Conservation (phyloP, 148 eudicot species). For the Vaccinium corymbosum region DNA sequence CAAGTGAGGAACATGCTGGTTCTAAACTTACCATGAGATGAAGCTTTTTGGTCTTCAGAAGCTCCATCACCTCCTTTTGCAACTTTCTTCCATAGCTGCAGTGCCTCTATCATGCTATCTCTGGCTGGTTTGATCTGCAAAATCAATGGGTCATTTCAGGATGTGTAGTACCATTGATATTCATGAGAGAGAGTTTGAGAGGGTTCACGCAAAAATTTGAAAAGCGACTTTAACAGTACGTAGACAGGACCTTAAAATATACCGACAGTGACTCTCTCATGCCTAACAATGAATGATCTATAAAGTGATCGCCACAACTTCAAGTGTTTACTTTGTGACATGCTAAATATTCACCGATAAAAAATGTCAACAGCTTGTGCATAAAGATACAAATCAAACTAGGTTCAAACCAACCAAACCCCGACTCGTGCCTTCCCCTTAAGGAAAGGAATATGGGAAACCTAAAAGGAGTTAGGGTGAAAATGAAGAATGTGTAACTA, state of each 20-base stretch:
- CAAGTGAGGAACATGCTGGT: conserved; percentile 13
- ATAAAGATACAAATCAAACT: conserved; percentile 4
- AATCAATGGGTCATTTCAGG: conserved; percentile 13
- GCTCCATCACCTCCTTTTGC: conserved; percentile 54
- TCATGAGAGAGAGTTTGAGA: neutral
- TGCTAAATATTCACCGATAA: neutral
- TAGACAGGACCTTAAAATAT: neutral
- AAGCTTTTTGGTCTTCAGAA: conserved; percentile 48
- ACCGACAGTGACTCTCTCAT: neutral
- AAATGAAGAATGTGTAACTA: neutral
- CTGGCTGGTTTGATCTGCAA: conserved; percentile 93
- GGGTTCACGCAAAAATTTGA: neutral
- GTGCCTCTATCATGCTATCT: conserved; percentile 88
- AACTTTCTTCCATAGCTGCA: conserved; percentile 82
- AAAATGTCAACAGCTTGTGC: neutral
- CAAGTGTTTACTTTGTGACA: neutral
- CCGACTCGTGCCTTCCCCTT: neutral
- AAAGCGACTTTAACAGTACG: neutral
- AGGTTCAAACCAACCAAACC: neutral
- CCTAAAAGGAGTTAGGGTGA: neutral
- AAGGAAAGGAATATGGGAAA: neutral
- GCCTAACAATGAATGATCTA: conserved; percentile 6
- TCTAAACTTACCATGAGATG: conserved; percentile 40
- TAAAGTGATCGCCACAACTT: neutral
- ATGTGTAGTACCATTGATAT: neutral